These are phyloP conservation scores for Deuterostichococcus epilithicus DNA, from an alignment of 139 green algal genomes.

Conservation along the genomic window DNA sequence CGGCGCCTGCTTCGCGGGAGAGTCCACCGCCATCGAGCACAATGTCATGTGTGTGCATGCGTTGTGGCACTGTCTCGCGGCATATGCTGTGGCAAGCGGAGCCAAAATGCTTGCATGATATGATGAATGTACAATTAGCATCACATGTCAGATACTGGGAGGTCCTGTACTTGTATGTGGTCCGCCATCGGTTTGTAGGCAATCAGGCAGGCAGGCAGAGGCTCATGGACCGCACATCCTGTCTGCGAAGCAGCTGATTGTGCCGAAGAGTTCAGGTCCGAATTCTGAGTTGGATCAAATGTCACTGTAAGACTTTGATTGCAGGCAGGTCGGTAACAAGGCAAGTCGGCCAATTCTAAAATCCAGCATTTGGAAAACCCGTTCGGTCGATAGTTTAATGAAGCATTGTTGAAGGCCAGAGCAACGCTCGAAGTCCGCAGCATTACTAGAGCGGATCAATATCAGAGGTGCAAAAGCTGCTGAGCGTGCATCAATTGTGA, in stretches of 20 bases:
- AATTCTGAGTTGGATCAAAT: too few relatives aligned
- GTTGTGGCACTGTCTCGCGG: conserved; percentile 15
- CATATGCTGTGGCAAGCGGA: background rate
- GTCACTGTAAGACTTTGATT: too few relatives aligned
- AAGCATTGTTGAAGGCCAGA: background rate
- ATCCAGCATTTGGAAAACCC: background rate
- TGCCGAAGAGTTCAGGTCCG: too few relatives aligned
- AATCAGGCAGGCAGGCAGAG: background rate
- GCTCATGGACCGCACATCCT: background rate
- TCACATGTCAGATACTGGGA: background rate
- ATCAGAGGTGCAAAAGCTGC: conserved; percentile 17
- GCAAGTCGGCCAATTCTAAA: too few relatives aligned
- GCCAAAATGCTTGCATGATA: background rate
- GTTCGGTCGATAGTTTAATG: too few relatives aligned
- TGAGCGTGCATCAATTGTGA: background rate
- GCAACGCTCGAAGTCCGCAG: too few relatives aligned
- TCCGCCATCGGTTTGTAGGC: too few relatives aligned
- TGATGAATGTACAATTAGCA: background rate
- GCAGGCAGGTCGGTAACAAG: too few relatives aligned
- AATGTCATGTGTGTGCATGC: conserved; percentile 13
- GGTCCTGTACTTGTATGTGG: background rate
- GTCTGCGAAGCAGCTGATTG: too few relatives aligned
- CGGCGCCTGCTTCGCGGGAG: conserved; percentile 15
- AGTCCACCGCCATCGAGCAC: conserved; percentile 10
- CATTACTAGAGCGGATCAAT: too few relatives aligned